Evolutionary conservation across 2,329 filamentous ascomycete genomes (phyloP), one percentile per base, ranked within the genome.

Genomic region (Cordyceps cicadae): DNA sequence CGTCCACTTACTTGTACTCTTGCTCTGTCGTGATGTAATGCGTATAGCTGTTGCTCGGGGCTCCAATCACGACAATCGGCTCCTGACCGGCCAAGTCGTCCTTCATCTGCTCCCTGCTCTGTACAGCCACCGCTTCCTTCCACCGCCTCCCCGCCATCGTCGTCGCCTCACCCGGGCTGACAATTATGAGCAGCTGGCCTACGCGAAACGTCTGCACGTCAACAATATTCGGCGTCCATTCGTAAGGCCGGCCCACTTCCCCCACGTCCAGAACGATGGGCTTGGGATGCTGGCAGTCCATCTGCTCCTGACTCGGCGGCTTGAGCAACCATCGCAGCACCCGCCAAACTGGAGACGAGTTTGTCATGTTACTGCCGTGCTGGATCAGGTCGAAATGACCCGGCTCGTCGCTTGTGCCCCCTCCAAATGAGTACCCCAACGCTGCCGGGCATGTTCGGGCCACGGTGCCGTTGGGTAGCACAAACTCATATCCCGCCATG

Each of bases 131-230:
- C 1, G 89, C 87, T 62, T 83, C 79, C 67, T 88, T 89, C 92
- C 93, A 97, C 24, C 93, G 84, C 21, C 92, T 83, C 0, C 92
- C 92, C 1, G 90, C 84, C 93, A 97, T 97, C 3, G 92, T 97
- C 0, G 89, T 94, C 1, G 89, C 91, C 73, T 97, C 93, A 29
- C 91, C 91, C 0, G 92, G 88, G 37, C 88, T 88, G 24, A 96
- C 84, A 63, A 97, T 86, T 63, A 97, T 87, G 59, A 95, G 77
- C 5, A 97, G 75, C 68, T 94, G 89, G 0, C 93, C 93, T 0
- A 93, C 87, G 12, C 93, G 88, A 12, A 97, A 79, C 32, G 88
- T 79, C 70, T 97, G 93, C 7, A 97, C 82, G 70, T 97, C 91
- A 50, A 96, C 92, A 53, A 97, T 86, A 66, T 88, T 96, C 4